Conservation (phyloP, 345 rosid genomes). For the Boechera divaricarpa region DNA sequence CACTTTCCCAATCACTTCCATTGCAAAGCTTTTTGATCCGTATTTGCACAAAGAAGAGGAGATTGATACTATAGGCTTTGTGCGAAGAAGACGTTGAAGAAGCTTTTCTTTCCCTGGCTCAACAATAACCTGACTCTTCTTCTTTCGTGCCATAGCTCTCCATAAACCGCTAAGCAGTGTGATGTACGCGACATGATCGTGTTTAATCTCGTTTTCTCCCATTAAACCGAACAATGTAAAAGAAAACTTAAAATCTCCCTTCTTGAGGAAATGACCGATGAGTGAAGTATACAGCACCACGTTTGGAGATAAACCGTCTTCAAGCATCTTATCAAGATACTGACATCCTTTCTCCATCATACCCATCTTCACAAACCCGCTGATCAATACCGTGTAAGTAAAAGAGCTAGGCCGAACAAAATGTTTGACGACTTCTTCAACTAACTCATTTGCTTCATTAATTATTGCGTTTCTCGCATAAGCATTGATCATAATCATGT, state of each 20-base stretch:
- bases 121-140: conserved; percentile 35
- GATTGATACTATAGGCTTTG: conserved; percentile 40
- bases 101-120: conserved; percentile 49
- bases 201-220: conserved; percentile 52
- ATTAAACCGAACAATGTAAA: conserved; percentile 60
- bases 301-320: conserved; percentile 65
- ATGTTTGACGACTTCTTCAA: conserved; percentile 60
- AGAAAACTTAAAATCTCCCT: conserved; percentile 61
- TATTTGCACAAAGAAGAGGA: conserved; percentile 41
- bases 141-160: conserved; percentile 42
- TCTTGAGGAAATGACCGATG: conserved; percentile 54
- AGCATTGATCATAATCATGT: conserved; percentile 74
- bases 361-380: conserved; percentile 64
- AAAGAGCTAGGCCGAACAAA: conserved; percentile 55
- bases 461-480: conserved; percentile 56
- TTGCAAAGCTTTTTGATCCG: conserved; percentile 50
- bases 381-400: conserved; percentile 64
- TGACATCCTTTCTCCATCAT: conserved; percentile 61
- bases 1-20: conserved; percentile 56
- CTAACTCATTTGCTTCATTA: conserved; percentile 56
- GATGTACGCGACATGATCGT: conserved; percentile 50
- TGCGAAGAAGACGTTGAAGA: conserved; percentile 52
- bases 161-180: conserved; percentile 59
- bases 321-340: conserved; percentile 67
- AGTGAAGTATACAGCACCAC: conserved; percentile 62